Evolutionary conservation across 805 yeast genomes (phyloP), one percentile per base, ranked within the genome.

Genomic region (Candida alai): DNA sequence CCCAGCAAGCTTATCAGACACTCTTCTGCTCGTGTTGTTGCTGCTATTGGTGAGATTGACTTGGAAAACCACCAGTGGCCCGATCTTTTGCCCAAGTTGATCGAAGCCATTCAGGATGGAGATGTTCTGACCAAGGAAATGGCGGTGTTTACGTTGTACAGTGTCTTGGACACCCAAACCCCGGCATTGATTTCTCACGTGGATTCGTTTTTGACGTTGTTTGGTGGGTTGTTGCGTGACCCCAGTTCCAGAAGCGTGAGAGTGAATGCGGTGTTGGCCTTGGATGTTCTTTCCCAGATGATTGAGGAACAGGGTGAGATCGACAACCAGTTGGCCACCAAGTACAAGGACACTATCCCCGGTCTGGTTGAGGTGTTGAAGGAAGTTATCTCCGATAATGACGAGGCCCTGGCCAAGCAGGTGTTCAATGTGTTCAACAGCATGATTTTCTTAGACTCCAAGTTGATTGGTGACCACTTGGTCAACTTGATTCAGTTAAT

Each of bases 361-460:
- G 63, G 75, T 19, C 82, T 90, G 78, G 83, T 93, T 36, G 74
- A 75, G 33, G 94, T 88, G 21, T 71, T 93, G 56, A 80, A 79
- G 56, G 83, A 78, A 51, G 81, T 83, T 24, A 74, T 90, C 35
- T 64, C 70, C 34, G 71, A 74, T 22, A 83, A 76, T 48, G 97
- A 93, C 53, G 63, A 77, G 21, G 87, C 77, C 43, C 69, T 75
- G 43, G 82, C 89, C 33, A 78, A 74, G 59, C 75, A 76, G 45
- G 74, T 89, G 24, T 93, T 89, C 68, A 87, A 83, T 56, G 83
- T 86, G 31, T 80, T 93, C 66, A 86, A 83, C 64, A 82, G 83
- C 44, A 72, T 93, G 52, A 66, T 87, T 34, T 68, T 81, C 52
- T 66, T 84, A 43, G 96, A 89, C 53, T 70, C 84, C 51, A 79